Conservation (phyloP, 768 basidiomycete genomes). For the Sutorius australiensis region DNA sequence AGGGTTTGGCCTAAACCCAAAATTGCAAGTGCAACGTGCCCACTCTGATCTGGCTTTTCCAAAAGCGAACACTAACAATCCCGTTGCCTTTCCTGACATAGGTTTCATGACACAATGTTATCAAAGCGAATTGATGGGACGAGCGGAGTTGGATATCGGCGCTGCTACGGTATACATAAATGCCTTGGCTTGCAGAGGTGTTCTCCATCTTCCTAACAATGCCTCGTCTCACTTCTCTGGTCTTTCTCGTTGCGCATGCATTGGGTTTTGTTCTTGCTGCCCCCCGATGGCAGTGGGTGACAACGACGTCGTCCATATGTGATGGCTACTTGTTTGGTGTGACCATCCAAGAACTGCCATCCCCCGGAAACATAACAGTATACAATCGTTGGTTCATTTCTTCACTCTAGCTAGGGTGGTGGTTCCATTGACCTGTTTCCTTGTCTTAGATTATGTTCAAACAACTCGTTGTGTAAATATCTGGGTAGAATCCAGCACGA, state of each 20-base stretch:
- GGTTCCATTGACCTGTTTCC: not conserved
- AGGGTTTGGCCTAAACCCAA: no score
- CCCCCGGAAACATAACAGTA: not conserved
- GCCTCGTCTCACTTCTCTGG: not conserved
- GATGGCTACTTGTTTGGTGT: not conserved
- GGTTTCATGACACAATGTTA: no score
- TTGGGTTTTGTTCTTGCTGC: not conserved
- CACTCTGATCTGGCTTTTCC: no score
- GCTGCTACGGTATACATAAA: not conserved
- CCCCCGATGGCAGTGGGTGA: not conserved
- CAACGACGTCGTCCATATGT: not conserved
- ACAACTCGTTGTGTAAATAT: not conserved
- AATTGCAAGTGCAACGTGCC: no score
- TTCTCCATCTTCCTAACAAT: not conserved
- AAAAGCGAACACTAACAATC: no score
- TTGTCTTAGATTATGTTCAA: not conserved
- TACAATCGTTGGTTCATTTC: not conserved
- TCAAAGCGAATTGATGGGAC: no score
- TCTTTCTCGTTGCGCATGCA: not conserved
- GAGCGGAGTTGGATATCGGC: no score
- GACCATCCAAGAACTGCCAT: not conserved
- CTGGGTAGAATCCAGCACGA: not conserved
- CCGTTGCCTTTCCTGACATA: no score
- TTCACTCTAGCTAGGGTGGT: not conserved
- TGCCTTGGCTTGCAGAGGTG: not conserved